Percentiles rank a stretch among this genome's conserved stretches.
phyloP scores from a whole-genome alignment of 345 rosid species.

The Populus davidiana region DNA sequence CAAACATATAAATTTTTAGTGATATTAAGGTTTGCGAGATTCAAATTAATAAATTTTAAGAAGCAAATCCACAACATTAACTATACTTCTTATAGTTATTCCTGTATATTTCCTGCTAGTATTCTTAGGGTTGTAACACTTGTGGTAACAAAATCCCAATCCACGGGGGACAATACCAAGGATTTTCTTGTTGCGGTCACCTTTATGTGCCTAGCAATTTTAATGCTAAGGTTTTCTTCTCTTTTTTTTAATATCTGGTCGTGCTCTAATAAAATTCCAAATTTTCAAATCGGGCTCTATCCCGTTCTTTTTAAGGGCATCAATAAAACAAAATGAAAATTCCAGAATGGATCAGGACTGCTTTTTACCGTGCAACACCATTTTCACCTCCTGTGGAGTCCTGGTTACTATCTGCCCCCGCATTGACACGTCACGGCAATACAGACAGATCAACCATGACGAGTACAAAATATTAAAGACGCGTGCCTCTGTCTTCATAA shows the following conservation, averaged over 20 bases:
- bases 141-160: not conserved
- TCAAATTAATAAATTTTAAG: too few relatives aligned
- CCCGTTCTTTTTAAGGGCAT: too few relatives aligned
- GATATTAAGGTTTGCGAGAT: too few relatives aligned
- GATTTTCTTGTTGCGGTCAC: not conserved
- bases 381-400: not conserved
- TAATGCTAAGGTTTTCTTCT: not conserved
- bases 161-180: not conserved
- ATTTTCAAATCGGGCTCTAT: too few relatives aligned
- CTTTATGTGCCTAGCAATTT: not conserved
- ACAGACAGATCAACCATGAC: not conserved
- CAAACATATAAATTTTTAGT: accelerated
- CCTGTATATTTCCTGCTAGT: too few relatives aligned
- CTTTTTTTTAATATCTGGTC: too few relatives aligned
- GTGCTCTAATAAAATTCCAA: too few relatives aligned
- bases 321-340: too few relatives aligned
- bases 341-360: too few relatives aligned
- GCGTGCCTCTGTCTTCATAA: not conserved
- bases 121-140: not conserved
- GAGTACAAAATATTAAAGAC: not conserved
- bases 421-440: not conserved
- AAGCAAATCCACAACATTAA: too few relatives aligned
- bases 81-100: too few relatives aligned
- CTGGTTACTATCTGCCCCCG: not conserved
- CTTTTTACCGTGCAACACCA: not conserved